A percentile compares a stretch with the other conserved stretches of the same genome.
phyloP scores from a whole-genome alignment of 257 asterid genomes.

The Paraleonurus japonicus region DNA sequence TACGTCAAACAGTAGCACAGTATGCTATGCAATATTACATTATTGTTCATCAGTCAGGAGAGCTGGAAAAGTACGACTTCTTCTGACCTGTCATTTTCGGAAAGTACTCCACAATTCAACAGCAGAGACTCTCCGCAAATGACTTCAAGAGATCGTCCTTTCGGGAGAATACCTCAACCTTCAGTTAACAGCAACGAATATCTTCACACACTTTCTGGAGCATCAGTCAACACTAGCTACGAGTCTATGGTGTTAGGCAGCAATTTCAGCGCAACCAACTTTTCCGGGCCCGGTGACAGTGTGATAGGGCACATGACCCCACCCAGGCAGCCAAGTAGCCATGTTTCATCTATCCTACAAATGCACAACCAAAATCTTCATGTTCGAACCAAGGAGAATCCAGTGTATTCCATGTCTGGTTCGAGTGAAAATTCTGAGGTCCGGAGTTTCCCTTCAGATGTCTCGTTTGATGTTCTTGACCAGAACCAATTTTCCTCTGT shows the following conservation, averaged over 20 bases:
- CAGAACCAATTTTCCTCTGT: constrained; percentile 24
- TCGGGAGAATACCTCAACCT: constrained; percentile 29
- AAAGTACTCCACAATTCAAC: constrained; percentile 26
- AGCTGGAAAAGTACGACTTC: constrained; percentile 45
- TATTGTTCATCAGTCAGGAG: constrained; percentile 39
- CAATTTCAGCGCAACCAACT: constrained; percentile 29
- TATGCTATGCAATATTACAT: background rate
- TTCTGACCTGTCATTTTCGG: constrained; percentile 32
- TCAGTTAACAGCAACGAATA: constrained; percentile 23
- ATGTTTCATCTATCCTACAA: constrained; percentile 30
- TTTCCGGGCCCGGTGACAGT: constrained; percentile 27
- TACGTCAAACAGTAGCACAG: background rate
- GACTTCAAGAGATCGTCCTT: constrained; percentile 18
- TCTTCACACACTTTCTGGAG: constrained; percentile 19
- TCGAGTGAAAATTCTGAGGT: constrained; percentile 35
- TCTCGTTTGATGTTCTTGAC: constrained; percentile 37
- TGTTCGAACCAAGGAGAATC: constrained; percentile 25
- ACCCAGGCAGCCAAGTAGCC: constrained; percentile 25
- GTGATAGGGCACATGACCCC: constrained; percentile 23
- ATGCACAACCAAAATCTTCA: constrained; percentile 29
- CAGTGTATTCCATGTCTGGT: constrained; percentile 20
- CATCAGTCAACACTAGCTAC: constrained; percentile 33
- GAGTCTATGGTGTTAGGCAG: constrained; percentile 30
- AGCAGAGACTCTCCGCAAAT: constrained; percentile 30
- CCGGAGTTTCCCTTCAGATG: constrained; percentile 40